Base-by-base conservation (phyloP, 1,139 yeast genomes). In the Geotrichum histeridarum region DNA sequence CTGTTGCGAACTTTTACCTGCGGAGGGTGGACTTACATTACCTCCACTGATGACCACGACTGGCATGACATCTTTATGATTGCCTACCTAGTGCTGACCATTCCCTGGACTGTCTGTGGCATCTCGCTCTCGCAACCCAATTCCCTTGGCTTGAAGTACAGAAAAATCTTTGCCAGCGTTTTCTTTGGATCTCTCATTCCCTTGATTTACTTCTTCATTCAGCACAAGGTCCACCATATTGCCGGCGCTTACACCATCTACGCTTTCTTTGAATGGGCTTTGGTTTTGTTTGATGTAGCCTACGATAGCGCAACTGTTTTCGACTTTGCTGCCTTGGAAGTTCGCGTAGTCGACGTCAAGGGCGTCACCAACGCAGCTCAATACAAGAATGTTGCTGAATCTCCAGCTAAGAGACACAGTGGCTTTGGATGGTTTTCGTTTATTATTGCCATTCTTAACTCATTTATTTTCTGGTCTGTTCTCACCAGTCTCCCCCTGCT, bases 1-100 rank as follows among this genome's bases (percentile, higher is more conserved):
- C 58, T 86, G 1, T 56, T 86, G 22, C 80, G 99, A 70, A 93
- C 99, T 0, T 79, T 93, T 55, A 85, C 96, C 1, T 93, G 99
- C 66, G 99, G 99, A 63, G 98, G 98, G 11, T 93, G 98, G 98
- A 96, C 94, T 14, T 93, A 93, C 67, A 86, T 93, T 61, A 93
- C 99, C 1, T 87, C 96, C 8, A 89, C 98, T 0, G 99, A 93
- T 68, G 96, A 93, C 68, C 99, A 91, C 65, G 96, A 91, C 71
- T 84, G 86, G 76, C 99, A 93, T 68, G 98, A 93, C 66, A 82
- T 93, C 52, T 91, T 91, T 69, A 93, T 93, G 99, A 89, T 93
- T 61, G 69, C 85, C 38, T 93, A 93, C 71, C 85, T 93, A 59
- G 79, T 90, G 1, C 77, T 93, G 63, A 91, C 98, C 1, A 76